Evolutionary conservation across 352 stramenopile genomes (phyloP).

Genomic region (Pythium pyrilobum): DNA sequence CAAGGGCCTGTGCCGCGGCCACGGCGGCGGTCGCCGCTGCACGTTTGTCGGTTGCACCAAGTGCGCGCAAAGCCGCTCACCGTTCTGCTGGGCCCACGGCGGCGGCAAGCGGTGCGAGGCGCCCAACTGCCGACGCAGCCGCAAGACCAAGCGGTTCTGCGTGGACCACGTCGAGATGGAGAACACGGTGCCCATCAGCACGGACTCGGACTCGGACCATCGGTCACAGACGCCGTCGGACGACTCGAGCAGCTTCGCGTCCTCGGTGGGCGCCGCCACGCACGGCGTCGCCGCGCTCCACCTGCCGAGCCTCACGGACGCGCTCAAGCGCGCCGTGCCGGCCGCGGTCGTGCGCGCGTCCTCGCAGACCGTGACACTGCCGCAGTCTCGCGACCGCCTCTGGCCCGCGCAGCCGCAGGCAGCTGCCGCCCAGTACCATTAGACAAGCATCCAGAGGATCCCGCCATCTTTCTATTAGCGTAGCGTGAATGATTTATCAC

Average conservation of each 20-base stretch:
- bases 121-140: slow-evolving; percentile 56
- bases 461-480: too few species aligned
- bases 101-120: slow-evolving; percentile 69
- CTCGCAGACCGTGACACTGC: slow-evolving; percentile 13
- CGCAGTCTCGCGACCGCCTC: slow-evolving; percentile 20
- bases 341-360: slow-evolving; percentile 7
- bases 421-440: background rate
- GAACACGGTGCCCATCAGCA: slow-evolving; percentile 22
- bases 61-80: slow-evolving; percentile 69
- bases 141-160: slow-evolving; percentile 75
- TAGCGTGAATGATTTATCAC: too few species aligned
- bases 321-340: slow-evolving; percentile 16
- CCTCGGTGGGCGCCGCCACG: background rate
- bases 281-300: slow-evolving; percentile 7
- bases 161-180: slow-evolving; percentile 75
- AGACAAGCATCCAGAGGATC: too few species aligned
- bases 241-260: background rate
- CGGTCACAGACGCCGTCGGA: slow-evolving; percentile 21
- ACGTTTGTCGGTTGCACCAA: slow-evolving; percentile 60
- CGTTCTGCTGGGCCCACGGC: slow-evolving; percentile 70
- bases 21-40: slow-evolving; percentile 63
- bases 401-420: slow-evolving; percentile 5
- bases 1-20: slow-evolving; percentile 62
- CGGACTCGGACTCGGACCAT: slow-evolving; percentile 45
- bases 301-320: slow-evolving; percentile 21